Evolutionary conservation across 768 basidiomycete species (phyloP).

Genomic region (Leccinellum rugosiceps): DNA sequence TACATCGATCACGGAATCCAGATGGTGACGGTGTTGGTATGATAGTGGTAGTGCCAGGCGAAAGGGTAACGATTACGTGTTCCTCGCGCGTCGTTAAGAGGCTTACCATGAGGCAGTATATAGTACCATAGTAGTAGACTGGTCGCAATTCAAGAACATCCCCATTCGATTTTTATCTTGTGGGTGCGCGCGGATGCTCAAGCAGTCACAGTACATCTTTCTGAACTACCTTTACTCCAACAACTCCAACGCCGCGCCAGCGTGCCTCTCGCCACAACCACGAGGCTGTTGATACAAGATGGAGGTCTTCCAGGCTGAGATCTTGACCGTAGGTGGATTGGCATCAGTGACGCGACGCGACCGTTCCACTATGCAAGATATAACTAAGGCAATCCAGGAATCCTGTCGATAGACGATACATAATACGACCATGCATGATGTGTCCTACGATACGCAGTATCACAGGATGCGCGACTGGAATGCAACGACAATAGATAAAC

Average conservation of each 20-base stretch:
- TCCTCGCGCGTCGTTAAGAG: no score
- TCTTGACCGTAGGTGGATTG: no score
- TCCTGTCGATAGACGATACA: background rate
- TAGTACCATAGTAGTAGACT: no score
- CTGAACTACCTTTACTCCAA: background rate
- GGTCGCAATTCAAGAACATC: background rate
- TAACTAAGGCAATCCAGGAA: background rate
- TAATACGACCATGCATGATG: background rate
- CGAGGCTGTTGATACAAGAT: no score
- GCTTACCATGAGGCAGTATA: no score
- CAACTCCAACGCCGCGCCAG: no score
- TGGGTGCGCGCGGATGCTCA: background rate
- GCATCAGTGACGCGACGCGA: no score
- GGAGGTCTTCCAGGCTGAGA: no score
- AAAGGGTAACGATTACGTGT: no score
- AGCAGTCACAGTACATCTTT: background rate
- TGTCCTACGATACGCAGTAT: background rate
- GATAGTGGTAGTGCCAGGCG: no score
- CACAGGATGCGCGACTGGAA: background rate
- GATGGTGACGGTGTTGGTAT: no score
- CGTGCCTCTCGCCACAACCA: rapidly evolving
- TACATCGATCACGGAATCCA: background rate
- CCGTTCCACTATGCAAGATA: no score
- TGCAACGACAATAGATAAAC: background rate
- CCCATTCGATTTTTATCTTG: background rate